Percentiles rank a stretch among this genome's conserved stretches.
These are phyloP conservation scores for Beauveria rudraprayagi DNA, from an alignment of 2,329 filamentous ascomycete genomes.

Conservation along the genomic window DNA sequence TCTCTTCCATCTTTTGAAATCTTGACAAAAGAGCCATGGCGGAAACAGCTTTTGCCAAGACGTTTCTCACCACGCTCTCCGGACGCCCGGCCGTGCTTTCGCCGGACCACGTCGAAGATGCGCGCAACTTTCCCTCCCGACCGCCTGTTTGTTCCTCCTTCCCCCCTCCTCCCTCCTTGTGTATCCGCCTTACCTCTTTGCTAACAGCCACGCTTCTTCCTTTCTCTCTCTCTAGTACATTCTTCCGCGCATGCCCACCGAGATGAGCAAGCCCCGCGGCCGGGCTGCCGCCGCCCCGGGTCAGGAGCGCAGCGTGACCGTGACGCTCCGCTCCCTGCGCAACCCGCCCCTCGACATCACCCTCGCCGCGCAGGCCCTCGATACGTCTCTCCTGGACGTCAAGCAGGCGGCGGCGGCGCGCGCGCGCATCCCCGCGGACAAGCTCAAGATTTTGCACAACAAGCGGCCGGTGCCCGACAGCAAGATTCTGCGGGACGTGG, in stretches of 20 bases:
- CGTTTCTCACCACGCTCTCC: slow-evolving; percentile 75
- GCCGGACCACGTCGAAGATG: slow-evolving; percentile 85
- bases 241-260: slow-evolving; percentile 57
- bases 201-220: background rate
- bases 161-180: too few species aligned
- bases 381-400: slow-evolving; percentile 70
- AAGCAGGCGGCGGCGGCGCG: slow-evolving; percentile 61
- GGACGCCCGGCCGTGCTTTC: slow-evolving; percentile 71
- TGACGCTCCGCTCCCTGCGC: slow-evolving; percentile 68
- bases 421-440: slow-evolving; percentile 58
- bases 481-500: slow-evolving; percentile 68
- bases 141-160: slow-evolving; percentile 52
- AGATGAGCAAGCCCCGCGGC: slow-evolving; percentile 39
- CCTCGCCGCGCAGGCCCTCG: slow-evolving; percentile 53
- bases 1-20: too few species aligned
- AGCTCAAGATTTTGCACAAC: slow-evolving; percentile 77
- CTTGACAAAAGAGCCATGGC: slow-evolving; percentile 45
- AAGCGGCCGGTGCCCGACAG: slow-evolving; percentile 78
- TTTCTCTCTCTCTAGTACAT: slow-evolving; percentile 46
- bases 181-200: background rate
- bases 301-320: slow-evolving; percentile 43
- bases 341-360: slow-evolving; percentile 63
- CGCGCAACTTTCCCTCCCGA: slow-evolving; percentile 66
- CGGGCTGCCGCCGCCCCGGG: slow-evolving; percentile 39
- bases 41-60: slow-evolving; percentile 78